phyloP scores from a whole-genome alignment of 352 stramenopile species.

The Thalassiosira exigua region DNA sequence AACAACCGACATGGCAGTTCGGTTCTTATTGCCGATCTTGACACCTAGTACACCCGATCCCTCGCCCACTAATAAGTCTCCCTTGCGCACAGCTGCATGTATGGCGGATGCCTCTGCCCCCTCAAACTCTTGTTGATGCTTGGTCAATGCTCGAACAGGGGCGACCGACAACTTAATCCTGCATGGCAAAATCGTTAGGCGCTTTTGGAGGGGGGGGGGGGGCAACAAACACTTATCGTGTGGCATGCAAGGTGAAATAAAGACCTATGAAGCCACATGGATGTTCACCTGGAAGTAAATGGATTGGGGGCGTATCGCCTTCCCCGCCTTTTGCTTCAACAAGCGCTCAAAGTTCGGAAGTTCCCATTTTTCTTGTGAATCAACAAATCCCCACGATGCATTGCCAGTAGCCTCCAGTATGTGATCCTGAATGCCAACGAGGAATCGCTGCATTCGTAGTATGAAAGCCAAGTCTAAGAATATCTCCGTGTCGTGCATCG shows the following conservation, averaged over 20 bases:
- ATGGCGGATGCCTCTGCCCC: slow-evolving; percentile 73
- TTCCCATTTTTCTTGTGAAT: slow-evolving; percentile 39
- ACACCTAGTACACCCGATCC: slow-evolving; percentile 70
- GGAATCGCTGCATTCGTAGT: slow-evolving; percentile 70
- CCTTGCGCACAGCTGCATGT: slow-evolving; percentile 81
- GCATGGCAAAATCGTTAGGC: slow-evolving; percentile 75
- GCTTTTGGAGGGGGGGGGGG: no score
- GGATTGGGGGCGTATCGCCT: slow-evolving; percentile 16
- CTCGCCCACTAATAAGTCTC: slow-evolving; percentile 74
- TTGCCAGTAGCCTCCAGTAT: slow-evolving; percentile 40
- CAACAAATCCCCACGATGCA: slow-evolving; percentile 8
- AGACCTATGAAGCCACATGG: no score
- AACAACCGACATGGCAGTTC: slow-evolving; percentile 71
- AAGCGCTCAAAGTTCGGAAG: slow-evolving; percentile 29
- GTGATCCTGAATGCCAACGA: slow-evolving; percentile 65
- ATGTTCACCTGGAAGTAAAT: slow-evolving; percentile 83
- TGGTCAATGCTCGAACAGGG: slow-evolving; percentile 67
- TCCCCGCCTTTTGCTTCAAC: slow-evolving; percentile 29
- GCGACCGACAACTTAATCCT: slow-evolving; percentile 78
- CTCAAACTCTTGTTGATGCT: slow-evolving; percentile 71
- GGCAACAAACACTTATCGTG: no score
- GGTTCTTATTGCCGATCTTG: slow-evolving; percentile 76
- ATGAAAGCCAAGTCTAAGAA: slow-evolving; percentile 80
- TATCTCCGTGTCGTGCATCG: slow-evolving; percentile 60
- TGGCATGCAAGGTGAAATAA: no score